Evolutionary conservation across 2,329 filamentous ascomycete species (phyloP).

Genomic region (Pseudogymnoascus sp.): DNA sequence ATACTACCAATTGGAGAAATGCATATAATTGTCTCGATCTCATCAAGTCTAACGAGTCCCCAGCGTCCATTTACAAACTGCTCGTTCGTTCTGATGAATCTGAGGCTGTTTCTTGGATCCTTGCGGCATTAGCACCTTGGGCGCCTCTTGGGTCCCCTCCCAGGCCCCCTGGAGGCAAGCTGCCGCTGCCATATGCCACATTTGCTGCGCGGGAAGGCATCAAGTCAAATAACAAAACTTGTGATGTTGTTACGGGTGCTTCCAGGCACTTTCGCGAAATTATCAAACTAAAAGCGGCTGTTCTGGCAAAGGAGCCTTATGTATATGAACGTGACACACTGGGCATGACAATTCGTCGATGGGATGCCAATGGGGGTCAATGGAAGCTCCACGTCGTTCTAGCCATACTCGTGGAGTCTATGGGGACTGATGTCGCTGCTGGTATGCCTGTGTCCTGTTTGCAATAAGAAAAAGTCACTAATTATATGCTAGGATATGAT

Average conservation of each 20-base stretch:
- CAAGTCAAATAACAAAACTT: conserved; percentile 68
- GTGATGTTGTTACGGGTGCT: conserved; percentile 57
- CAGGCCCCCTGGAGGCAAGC: conserved; percentile 36
- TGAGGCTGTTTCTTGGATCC: conserved; percentile 66
- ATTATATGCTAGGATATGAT: conserved; percentile 17
- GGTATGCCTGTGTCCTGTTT: conserved; percentile 19
- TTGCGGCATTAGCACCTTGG: conserved; percentile 71
- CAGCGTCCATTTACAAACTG: conserved; percentile 41
- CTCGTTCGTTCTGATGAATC: conserved; percentile 58
- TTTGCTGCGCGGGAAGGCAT: conserved; percentile 68
- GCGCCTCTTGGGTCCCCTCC: conserved; percentile 34
- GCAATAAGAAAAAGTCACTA: conserved; percentile 1
- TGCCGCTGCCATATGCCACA: conserved; percentile 49
- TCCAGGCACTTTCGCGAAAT: conserved; percentile 57
- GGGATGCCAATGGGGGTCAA: conserved; percentile 53
- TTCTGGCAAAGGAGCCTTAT: conserved; percentile 38
- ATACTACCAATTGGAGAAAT: conserved; percentile 51
- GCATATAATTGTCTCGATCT: conserved; percentile 57
- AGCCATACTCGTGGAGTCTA: conserved; percentile 56
- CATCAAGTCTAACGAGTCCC: conserved; percentile 37
- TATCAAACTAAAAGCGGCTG: conserved; percentile 48
- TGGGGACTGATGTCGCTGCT: conserved; percentile 36
- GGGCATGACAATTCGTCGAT: conserved; percentile 66
- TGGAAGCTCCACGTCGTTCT: conserved; percentile 68
- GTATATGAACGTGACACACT: conserved; percentile 52